Conservation (phyloP, 176 grass and related monocot genomes). For the Luzula sylvatica region DNA sequence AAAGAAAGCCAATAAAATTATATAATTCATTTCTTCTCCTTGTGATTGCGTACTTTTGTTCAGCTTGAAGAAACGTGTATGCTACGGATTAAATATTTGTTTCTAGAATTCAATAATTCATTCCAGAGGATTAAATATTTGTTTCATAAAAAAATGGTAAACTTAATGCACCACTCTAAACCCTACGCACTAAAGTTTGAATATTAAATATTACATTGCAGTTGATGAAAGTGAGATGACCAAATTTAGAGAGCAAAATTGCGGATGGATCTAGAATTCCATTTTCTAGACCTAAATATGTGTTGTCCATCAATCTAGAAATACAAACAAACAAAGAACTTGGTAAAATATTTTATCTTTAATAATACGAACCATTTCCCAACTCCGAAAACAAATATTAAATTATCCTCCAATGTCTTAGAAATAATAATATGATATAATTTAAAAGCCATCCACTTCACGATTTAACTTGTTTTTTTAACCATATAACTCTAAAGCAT, state of each 20-base stretch:
- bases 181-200: no score
- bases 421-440: no score
- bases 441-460: no score
- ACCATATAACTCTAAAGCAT: no score
- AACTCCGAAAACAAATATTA: no score
- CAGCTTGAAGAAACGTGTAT: constrained; percentile 48
- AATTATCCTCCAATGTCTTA: no score
- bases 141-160: constrained; percentile 7
- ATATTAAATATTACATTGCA: constrained; percentile 55
- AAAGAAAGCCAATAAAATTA: constrained; percentile 93
- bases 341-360: no score
- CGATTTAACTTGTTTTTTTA: no score
- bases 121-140: no score
- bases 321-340: constrained; percentile 2
- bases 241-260: constrained; percentile 73
- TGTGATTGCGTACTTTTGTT: constrained; percentile 36
- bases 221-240: constrained; percentile 81
- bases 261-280: constrained; percentile 94
- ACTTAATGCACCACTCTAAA: no score
- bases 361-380: no score
- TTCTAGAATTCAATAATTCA: no score
- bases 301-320: constrained; percentile 80
- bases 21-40: constrained; percentile 46
- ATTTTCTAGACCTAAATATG: constrained; percentile 80
- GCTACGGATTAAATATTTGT: constrained; percentile 34